These are phyloP conservation scores for Cyclocybe aegerita DNA, from an alignment of 768 basidiomycete species.

Conservation along the genomic window DNA sequence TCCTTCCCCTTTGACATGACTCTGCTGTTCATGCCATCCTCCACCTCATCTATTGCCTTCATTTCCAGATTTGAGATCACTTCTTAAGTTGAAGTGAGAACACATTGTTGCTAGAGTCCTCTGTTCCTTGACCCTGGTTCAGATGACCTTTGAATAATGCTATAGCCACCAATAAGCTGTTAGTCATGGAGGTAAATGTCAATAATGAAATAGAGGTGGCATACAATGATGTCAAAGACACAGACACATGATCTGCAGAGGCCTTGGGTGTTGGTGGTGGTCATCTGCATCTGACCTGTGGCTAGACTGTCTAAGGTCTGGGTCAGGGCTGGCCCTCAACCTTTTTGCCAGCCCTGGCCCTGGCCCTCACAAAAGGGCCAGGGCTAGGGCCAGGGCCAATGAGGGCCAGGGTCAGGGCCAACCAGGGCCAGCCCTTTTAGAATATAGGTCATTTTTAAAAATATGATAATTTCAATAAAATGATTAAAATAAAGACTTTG, in stretches of 20 bases:
- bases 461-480: too few species aligned
- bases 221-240: constrained; percentile 74
- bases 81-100: constrained; percentile 77
- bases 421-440: too few species aligned
- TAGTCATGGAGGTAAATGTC: constrained; percentile 75
- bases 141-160: constrained; percentile 60
- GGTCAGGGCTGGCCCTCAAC: too few species aligned
- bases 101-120: constrained; percentile 61
- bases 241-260: constrained; percentile 71
- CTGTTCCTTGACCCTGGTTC: constrained; percentile 36
- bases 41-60: constrained; percentile 56
- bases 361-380: too few species aligned
- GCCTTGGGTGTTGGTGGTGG: constrained; percentile 54
- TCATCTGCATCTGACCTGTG: constrained; percentile 28
- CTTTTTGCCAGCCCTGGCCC: too few species aligned
- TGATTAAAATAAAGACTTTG: too few species aligned
- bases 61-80: constrained; percentile 76
- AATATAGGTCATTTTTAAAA: too few species aligned
- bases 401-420: too few species aligned
- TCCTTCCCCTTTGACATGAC: constrained; percentile 45
- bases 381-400: too few species aligned
- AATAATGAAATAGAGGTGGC: constrained; percentile 67
- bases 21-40: constrained; percentile 42
- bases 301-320: constrained; percentile 11
- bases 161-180: constrained; percentile 71